Percentiles rank a stretch among this genome's conserved stretches.
Conservation (phyloP, 2,329 filamentous ascomycete species). For the Calonectria crousiana region DNA sequence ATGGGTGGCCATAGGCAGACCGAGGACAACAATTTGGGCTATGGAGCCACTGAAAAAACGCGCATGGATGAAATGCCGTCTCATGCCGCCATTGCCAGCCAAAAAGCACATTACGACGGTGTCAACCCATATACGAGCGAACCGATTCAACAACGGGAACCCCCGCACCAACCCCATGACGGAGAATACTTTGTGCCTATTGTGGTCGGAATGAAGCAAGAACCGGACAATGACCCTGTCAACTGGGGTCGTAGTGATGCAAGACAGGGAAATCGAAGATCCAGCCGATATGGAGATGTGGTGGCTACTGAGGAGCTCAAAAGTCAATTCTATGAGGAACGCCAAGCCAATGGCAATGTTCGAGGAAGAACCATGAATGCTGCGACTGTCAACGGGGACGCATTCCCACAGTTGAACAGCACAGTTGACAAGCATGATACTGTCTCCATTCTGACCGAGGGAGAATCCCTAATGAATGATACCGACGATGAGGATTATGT, state of each 20-base stretch:
- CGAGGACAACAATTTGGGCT: conserved; percentile 51
- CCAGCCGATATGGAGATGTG: conserved; percentile 23
- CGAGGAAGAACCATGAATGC: conserved; percentile 33
- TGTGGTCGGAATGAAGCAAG: conserved; percentile 33
- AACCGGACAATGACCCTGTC: conserved; percentile 16
- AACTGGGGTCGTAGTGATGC: conserved; percentile 19
- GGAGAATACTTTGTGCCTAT: conserved; percentile 35
- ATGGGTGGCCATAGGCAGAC: conserved; percentile 49
- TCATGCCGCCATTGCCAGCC: conserved; percentile 62
- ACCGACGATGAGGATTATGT: conserved; percentile 42
- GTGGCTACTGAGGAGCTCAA: conserved; percentile 10
- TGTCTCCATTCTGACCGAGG: conserved; percentile 36
- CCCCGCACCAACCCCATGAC: conserved; percentile 20
- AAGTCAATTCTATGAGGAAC: conserved; percentile 25
- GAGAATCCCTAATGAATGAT: conserved; percentile 35
- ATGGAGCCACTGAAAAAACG: conserved; percentile 59
- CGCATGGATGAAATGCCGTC: conserved; percentile 63
- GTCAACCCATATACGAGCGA: conserved; percentile 69
- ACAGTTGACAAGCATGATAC: conserved; percentile 18
- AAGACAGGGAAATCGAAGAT: conserved; percentile 17
- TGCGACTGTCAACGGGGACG: conserved; percentile 36
- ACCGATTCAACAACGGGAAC: conserved; percentile 46
- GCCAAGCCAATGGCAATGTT: conserved; percentile 24
- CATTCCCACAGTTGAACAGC: conserved; percentile 39
- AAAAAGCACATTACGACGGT: conserved; percentile 65